Evolutionary conservation across 352 stramenopile genomes (phyloP), one percentile per base, ranked within the genome.

Genomic region (Pythium utonaiense): DNA sequence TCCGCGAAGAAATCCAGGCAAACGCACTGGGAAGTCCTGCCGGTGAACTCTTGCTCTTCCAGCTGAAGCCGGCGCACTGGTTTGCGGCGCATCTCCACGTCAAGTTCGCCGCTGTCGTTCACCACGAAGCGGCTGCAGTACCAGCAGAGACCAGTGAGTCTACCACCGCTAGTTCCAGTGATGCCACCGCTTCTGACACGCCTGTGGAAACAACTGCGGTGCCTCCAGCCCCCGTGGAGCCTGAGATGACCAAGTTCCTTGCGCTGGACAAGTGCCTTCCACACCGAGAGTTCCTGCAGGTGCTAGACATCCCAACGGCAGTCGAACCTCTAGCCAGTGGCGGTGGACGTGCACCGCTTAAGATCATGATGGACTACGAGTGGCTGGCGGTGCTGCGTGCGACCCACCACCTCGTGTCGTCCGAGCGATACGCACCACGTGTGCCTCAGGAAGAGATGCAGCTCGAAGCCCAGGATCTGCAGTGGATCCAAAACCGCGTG

Each of bases 181-280:
- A 47, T 47, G n/a, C 3, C 3, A 19, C 10, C 3, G 40, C n/a
- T 47, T 3, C 40, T 25, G 40, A 47, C n/a, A 6, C 40, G 40
- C 25, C 40, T n/a, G 16, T 19, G 14, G 22, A 69, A 1, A 27
- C 21, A 0, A 33, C 27, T 14, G 33, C 19, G 5, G 28, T 25
- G 1, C 10, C 25, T 3, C 14, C 9, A 14, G 44, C 55, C n/a
- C 17, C 21, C 33, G 3, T 31, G 9, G 25, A 50, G 5, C 13
- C 42, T 6, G 61, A 63, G 33, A 64, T 71, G 64, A 99, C 97
- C 25, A 86, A 89, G 34, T 99, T 99, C 73, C 66, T 99, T n/a
- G 96, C 97, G 25, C 78, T 99, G n/a, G 98, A 99, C 82, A 99
- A 99, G 73, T 99, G 96, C 61, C 80, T 99, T 4, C 97, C 93